Percentiles rank a stretch among this genome's conserved stretches.
Evolutionary conservation across 495 filamentous ascomycete genomes (phyloP).

Genomic region (Aspergillus wentii): DNA sequence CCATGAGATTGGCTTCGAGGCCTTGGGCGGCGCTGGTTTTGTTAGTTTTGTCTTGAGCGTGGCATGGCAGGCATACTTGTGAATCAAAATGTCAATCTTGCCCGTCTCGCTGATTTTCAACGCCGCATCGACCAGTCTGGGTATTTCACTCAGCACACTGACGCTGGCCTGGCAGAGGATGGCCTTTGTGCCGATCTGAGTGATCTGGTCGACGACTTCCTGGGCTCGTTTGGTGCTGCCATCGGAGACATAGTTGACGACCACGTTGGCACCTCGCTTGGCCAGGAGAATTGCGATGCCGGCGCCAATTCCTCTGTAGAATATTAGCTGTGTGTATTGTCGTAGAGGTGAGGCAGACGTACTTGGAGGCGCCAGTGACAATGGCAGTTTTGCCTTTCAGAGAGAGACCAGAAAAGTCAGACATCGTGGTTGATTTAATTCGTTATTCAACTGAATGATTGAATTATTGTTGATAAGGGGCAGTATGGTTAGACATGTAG

Average conservation of each 20-base stretch:
- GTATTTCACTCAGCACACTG: constrained; percentile 32
- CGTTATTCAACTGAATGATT: too few relatives aligned
- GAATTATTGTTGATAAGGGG: too few relatives aligned
- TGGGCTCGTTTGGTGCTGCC: constrained; percentile 27
- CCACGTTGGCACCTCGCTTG: constrained; percentile 29
- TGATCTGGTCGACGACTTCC: constrained; percentile 39
- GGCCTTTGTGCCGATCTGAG: constrained; percentile 34
- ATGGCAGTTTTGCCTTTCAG: constrained; percentile 52
- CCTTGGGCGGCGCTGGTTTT: constrained; percentile 26
- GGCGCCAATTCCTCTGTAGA: constrained; percentile 27
- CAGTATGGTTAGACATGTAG: neutral
- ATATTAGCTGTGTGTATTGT: constrained; percentile 1
- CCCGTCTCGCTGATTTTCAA: constrained; percentile 33
- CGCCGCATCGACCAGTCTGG: constrained; percentile 33
- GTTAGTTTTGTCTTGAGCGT: constrained; percentile 31
- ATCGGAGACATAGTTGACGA: constrained; percentile 37
- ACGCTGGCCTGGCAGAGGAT: constrained; percentile 44
- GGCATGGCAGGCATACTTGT: constrained; percentile 55
- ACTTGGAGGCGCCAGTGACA: constrained; percentile 53
- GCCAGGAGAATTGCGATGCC: constrained; percentile 29
- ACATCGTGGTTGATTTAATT: constrained; percentile 3
- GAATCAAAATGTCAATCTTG: constrained; percentile 66
- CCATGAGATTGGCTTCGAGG: constrained; percentile 44
- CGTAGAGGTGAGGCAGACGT: neutral
- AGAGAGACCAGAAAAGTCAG: constrained; percentile 13